A percentile compares a stretch with the other conserved stretches of the same genome.
phyloP scores from a whole-genome alignment of 2,329 filamentous ascomycete species.

The Claviceps quebecensis region DNA sequence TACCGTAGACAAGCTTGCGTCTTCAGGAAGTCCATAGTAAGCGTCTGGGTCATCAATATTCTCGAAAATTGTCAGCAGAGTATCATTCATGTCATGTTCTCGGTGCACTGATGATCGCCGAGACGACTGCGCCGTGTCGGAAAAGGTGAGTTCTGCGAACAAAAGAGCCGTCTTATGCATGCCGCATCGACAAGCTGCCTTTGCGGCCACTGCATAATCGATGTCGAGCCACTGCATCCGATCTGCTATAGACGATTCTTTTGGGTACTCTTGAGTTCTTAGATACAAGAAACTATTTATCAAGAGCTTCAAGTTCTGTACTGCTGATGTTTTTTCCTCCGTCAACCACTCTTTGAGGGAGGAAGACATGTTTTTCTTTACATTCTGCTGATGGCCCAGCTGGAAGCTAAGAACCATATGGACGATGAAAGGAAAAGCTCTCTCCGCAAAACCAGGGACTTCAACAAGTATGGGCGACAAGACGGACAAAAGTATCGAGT shows the following conservation, averaged over 20 bases:
- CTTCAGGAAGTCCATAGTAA: constrained; percentile 81
- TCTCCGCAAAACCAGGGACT: constrained; percentile 56
- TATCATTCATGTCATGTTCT: constrained; percentile 44
- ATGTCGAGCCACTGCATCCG: constrained; percentile 76
- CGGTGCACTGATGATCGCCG: constrained; percentile 50
- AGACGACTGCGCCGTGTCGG: constrained; percentile 41
- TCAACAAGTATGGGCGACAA: constrained; percentile 51
- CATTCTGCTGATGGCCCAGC: constrained; percentile 41
- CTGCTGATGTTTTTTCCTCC: constrained; percentile 21
- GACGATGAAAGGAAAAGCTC: constrained; percentile 68
- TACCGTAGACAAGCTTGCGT: constrained; percentile 61
- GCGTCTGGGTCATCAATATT: constrained; percentile 92
- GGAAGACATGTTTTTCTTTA: constrained; percentile 50
- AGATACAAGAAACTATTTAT: constrained; percentile 76
- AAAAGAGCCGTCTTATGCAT: constrained; percentile 81
- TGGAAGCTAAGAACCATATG: constrained; percentile 67
- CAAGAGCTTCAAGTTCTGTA: constrained; percentile 55
- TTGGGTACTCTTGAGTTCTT: constrained; percentile 61
- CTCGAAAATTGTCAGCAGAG: constrained; percentile 72
- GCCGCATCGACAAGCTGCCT: constrained; percentile 60
- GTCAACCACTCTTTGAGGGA: constrained; percentile 52
- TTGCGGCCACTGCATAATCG: constrained; percentile 55
- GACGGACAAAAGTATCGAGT: constrained; percentile 55
- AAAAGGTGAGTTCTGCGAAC: constrained; percentile 60
- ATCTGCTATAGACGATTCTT: constrained; percentile 66